Evolutionary conservation across 2,329 filamentous ascomycete species (phyloP), one percentile per base, ranked within the genome.

Genomic region (Amylocarpus encephaloides): DNA sequence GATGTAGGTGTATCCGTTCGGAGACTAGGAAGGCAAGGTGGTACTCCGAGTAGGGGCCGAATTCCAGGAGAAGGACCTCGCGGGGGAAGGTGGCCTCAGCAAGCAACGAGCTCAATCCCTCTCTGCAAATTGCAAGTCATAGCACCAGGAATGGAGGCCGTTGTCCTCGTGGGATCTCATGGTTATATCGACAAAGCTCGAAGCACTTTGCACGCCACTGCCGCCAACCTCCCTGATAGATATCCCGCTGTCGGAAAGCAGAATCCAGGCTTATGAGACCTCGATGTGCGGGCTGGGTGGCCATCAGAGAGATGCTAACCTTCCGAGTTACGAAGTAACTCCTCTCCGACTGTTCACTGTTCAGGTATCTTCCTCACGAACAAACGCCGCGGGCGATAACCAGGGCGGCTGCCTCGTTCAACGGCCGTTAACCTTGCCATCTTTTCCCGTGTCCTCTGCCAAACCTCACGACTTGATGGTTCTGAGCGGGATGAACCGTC

Each of bases 181-280:
- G 4, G 22, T 26, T 26, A 26, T 26, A 26, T 26, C 7, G 22
- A 4, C 7, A 4, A 10, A 5, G 12, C 12, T 36, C 10, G 29
- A 49, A 36, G 19, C 57, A 55, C 52, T 52, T 12, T 51, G 59
- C 59, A 60, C 61, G 61, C 61, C 50, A 47, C 56, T 58, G 57
- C 61, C 59, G 59, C 61, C 54, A 32, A 19, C 10, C 19, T 12
- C 22, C 15, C 32, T 43, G 6, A 40, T 15, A 4, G 12, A 13
- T 36, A 36, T 13, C 10, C 34, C 34, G 34, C 34, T 13, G 34
- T 16, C 34, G 12, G 34, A 13, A 13, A 36, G 12, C 10, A 36
- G 34, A 10, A 10, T 36, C 15, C 34, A 4, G 34, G 34, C 12
- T 40, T 16, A 40, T 40, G 38, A 40, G n/a, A n/a, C n/a, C 38